Evolutionary conservation across 352 stramenopile genomes (phyloP).

Genomic region (Phytophthora foliorum): DNA sequence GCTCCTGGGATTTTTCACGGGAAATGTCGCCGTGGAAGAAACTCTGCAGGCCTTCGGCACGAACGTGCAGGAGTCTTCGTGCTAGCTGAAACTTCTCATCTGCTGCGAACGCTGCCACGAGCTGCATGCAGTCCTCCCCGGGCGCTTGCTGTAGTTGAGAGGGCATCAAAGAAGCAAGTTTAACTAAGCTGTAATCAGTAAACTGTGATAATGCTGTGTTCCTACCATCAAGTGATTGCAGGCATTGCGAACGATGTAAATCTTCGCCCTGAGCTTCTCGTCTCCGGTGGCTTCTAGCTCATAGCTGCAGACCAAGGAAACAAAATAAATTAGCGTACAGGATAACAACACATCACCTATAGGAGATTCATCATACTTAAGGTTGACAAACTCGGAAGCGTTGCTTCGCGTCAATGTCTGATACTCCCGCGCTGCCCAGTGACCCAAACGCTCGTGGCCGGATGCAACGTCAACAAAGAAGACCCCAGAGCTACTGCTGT

Average conservation of each 20-base stretch:
- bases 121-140: slow-evolving; percentile 63
- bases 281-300: slow-evolving; percentile 56
- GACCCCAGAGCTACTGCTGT: slow-evolving; percentile 50
- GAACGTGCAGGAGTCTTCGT: slow-evolving; percentile 60
- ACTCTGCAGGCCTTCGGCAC: slow-evolving; percentile 67
- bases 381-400: slow-evolving; percentile 68
- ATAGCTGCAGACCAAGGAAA: slow-evolving; percentile 46
- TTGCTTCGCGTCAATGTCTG: slow-evolving; percentile 53
- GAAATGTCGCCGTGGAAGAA: slow-evolving; percentile 86
- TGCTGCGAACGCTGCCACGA: slow-evolving; percentile 57
- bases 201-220: not conserved
- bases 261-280: slow-evolving; percentile 43
- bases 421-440: slow-evolving; percentile 72
- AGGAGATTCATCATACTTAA: slow-evolving; percentile 57
- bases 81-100: slow-evolving; percentile 82
- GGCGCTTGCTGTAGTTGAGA: slow-evolving; percentile 54
- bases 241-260: slow-evolving; percentile 85
- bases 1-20: slow-evolving; percentile 55
- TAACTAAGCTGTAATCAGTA: not conserved
- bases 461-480: slow-evolving; percentile 66
- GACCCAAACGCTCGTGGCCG: slow-evolving; percentile 68
- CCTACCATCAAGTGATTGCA: slow-evolving; percentile 78
- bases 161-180: slow-evolving; percentile 3
- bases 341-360: not conserved
- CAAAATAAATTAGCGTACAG: slow-evolving; percentile 9